phyloP scores from a whole-genome alignment of 257 asterid species.

The Osmanthus fragrans region DNA sequence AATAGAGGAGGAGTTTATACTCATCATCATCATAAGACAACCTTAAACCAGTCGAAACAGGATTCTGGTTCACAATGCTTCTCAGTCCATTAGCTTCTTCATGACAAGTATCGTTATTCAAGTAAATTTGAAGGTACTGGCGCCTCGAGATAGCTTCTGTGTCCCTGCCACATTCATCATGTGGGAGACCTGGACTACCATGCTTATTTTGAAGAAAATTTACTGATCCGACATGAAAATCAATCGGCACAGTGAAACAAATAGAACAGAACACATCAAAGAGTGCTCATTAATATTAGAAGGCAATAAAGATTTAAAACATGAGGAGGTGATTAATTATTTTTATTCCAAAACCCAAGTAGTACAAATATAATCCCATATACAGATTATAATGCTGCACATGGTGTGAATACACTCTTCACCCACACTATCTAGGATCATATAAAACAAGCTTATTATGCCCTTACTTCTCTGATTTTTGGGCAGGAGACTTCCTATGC shows the following conservation, averaged over 20 bases:
- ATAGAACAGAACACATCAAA: conserved; percentile 21
- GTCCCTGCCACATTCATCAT: conserved; percentile 46
- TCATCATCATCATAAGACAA: conserved; percentile 83
- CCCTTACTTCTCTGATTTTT: too few relatives aligned
- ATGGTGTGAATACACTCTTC: not conserved
- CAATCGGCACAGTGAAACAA: conserved; percentile 50
- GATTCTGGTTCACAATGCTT: conserved; percentile 51
- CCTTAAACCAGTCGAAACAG: conserved; percentile 83
- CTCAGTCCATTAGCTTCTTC: conserved; percentile 52
- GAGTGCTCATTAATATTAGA: not conserved
- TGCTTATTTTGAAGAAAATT: conserved; percentile 61
- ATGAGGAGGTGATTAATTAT: not conserved
- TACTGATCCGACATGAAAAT: conserved; percentile 51
- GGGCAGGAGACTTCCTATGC: not conserved
- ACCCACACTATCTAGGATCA: not conserved
- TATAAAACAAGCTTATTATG: not conserved
- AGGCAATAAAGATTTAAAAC: conserved; percentile 8
- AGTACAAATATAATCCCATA: not conserved
- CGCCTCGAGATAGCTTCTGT: conserved; percentile 52
- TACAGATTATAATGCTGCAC: not conserved
- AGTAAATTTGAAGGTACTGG: conserved; percentile 54
- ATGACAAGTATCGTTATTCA: conserved; percentile 41
- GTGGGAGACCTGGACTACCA: conserved; percentile 35
- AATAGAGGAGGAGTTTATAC: conserved; percentile 63
- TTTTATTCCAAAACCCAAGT: conserved; percentile 5